A percentile compares a stretch with the other conserved stretches of the same genome.
Conservation (phyloP, 2,329 filamentous ascomycete species). For the Monosporascus sp. region DNA sequence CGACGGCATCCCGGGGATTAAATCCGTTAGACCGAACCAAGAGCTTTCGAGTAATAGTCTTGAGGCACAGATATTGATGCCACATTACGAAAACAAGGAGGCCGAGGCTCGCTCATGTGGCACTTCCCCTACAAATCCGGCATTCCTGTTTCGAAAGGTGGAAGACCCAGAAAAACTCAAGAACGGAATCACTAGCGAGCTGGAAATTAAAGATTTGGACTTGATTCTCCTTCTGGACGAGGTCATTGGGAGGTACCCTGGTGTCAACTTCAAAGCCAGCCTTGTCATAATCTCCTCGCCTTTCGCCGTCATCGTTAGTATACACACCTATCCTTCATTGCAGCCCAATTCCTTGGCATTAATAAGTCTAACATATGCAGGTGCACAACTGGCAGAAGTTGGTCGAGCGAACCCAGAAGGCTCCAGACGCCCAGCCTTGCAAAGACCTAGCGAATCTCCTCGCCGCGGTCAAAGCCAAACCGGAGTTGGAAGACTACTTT, state of each 20-base stretch:
- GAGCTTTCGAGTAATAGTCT: no score
- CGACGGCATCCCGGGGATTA: no score
- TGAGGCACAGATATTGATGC: no score
- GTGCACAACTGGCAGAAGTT: conserved; percentile 12
- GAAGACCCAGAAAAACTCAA: no score
- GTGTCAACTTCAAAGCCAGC: conserved; percentile 8
- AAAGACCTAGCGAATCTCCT: conserved; percentile 9
- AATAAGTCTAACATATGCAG: background rate
- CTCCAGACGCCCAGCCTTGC: conserved; percentile 4
- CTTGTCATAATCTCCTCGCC: conserved; percentile 7
- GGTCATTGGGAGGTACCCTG: conserved; percentile 9
- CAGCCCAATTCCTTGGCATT: background rate
- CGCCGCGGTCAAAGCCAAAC: background rate
- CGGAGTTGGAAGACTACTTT: conserved; percentile 11
- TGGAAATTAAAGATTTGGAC: conserved; percentile 7
- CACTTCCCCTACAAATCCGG: no score
- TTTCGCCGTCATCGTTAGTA: conserved; percentile 1
- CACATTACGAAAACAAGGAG: no score
- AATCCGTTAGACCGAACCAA: no score
- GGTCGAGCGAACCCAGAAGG: conserved; percentile 2
- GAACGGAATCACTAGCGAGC: background rate
- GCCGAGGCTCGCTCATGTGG: no score
- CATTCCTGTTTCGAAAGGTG: no score
- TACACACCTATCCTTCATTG: background rate
- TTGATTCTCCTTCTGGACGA: conserved; percentile 6